Evolutionary conservation across 2,329 filamentous ascomycete genomes (phyloP).

Genomic region (Penicillium sp.): DNA sequence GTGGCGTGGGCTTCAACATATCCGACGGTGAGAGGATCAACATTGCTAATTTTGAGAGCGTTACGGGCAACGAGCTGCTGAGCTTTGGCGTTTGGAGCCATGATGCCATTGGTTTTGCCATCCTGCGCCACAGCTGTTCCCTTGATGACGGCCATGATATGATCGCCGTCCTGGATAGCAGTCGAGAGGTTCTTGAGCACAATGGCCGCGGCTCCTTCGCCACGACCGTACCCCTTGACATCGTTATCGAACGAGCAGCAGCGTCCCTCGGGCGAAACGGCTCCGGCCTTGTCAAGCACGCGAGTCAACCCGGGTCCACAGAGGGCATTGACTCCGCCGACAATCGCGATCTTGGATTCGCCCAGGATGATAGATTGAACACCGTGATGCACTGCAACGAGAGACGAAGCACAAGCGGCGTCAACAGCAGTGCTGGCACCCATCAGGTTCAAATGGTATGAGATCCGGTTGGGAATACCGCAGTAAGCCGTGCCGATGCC

Average conservation of each 20-base stretch:
- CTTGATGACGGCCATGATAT: not conserved
- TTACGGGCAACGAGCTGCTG: slow-evolving; percentile 32
- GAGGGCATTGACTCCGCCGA: not conserved
- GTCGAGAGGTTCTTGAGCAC: not conserved
- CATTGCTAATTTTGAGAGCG: not conserved
- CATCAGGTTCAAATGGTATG: not conserved
- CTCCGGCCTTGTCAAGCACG: not conserved
- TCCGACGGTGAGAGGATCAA: not conserved
- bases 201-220: not conserved
- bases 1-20: not conserved
- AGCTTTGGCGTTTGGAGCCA: slow-evolving; percentile 36
- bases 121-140: slow-evolving; percentile 38
- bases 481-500: slow-evolving; percentile 44
- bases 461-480: not conserved
- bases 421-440: not conserved
- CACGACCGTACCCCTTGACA: not conserved
- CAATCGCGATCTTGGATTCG: not conserved
- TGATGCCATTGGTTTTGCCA: slow-evolving; percentile 38
- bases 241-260: not conserved
- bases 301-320: not conserved
- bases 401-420: not conserved
- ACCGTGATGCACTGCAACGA: not conserved
- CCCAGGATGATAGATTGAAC: not conserved
- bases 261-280: not conserved
- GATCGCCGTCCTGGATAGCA: not conserved